phyloP scores from a whole-genome alignment of 1,139 yeast genomes.

The Candida sp. region DNA sequence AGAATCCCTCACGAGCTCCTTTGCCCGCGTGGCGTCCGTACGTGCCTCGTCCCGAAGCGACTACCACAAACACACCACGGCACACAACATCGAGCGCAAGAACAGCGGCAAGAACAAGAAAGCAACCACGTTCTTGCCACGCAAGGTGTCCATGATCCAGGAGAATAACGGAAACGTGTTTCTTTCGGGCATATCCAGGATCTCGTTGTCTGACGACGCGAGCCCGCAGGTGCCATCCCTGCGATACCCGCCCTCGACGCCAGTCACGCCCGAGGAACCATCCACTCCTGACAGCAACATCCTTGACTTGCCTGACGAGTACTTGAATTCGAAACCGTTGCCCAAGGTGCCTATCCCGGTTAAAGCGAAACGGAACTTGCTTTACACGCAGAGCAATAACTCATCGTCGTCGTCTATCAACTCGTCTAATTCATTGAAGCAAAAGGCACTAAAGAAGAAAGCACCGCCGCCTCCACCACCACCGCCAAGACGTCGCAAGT shows the following conservation, averaged over 20 bases:
- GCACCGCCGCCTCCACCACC: conserved; percentile 51
- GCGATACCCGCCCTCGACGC: background rate
- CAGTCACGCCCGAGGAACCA: background rate
- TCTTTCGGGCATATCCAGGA: conserved; percentile 15
- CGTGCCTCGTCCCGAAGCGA: conserved; percentile 39
- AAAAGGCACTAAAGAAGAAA: conserved; percentile 35
- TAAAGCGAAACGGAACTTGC: conserved; percentile 3
- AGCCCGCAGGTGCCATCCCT: background rate
- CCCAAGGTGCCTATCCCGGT: conserved; percentile 17
- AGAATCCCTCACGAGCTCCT: conserved; percentile 8
- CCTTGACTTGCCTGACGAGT: conserved; percentile 41
- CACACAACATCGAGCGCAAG: conserved; percentile 26
- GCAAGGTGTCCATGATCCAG: conserved; percentile 7
- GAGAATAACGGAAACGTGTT: conserved; percentile 27
- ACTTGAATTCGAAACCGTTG: conserved; percentile 22
- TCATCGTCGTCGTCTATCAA: conserved; percentile 20
- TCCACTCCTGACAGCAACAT: conserved; percentile 19
- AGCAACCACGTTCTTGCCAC: background rate
- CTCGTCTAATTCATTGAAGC: conserved; percentile 24
- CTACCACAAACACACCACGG: conserved; percentile 39
- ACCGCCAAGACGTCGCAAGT: conserved; percentile 17
- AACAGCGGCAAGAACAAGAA: conserved; percentile 9
- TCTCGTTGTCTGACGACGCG: conserved; percentile 3
- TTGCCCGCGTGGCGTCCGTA: conserved; percentile 40
- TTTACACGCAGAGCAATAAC: conserved; percentile 4